phyloP scores from a whole-genome alignment of 2,329 filamentous ascomycete genomes.

The Pseudogymnoascus sp. region DNA sequence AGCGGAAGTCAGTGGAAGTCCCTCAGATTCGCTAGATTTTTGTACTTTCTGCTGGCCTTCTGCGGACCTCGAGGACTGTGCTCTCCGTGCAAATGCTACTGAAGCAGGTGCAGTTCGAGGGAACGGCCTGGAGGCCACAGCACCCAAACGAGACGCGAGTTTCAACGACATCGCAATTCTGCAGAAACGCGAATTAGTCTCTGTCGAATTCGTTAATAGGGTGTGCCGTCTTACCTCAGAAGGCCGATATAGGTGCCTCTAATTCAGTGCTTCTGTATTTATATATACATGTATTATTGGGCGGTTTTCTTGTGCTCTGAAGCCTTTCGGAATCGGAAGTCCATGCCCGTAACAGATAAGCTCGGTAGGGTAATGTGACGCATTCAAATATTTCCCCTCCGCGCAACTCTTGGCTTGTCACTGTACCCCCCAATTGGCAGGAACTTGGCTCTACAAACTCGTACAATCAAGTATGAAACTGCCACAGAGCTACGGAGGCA shows the following conservation, averaged over 20 bases:
- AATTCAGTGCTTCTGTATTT: constrained; percentile 1
- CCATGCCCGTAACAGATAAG: constrained; percentile 7
- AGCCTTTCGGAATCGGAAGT: constrained; percentile 7
- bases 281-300: background rate
- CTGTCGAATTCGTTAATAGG: constrained; percentile 5
- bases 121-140: constrained; percentile 4
- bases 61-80: constrained; percentile 18
- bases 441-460: background rate
- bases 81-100: constrained; percentile 7
- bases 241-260: constrained; percentile 8
- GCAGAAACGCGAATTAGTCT: constrained; percentile 1
- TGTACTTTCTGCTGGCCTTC: constrained; percentile 53
- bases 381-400: constrained; percentile 9
- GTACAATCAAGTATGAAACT: background rate
- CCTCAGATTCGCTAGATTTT: background rate
- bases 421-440: background rate
- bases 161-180: constrained; percentile 9
- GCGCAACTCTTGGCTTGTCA: constrained; percentile 6
- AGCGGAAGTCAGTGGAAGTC: constrained; percentile 16
- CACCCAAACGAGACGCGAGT: constrained; percentile 8
- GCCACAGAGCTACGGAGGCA: background rate
- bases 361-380: constrained; percentile 8
- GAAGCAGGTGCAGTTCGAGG: constrained; percentile 6
- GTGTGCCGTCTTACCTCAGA: constrained; percentile 9
- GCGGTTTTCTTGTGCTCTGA: constrained; percentile 2